Evolutionary conservation across 768 basidiomycete species (phyloP), one percentile per base, ranked within the genome.

Genomic region (Amanita inopinata): DNA sequence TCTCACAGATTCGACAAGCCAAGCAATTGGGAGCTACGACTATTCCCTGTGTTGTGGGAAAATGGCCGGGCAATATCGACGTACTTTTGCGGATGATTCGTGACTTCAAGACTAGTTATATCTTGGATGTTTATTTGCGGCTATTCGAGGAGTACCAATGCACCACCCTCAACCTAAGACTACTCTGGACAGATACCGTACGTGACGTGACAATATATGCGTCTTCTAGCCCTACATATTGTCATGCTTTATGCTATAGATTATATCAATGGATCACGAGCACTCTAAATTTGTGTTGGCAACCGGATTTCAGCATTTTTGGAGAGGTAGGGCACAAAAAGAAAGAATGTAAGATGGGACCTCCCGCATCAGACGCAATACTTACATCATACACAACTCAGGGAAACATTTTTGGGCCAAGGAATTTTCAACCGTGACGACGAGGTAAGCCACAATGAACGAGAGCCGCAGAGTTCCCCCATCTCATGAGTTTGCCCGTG

Each of bases 371-470:
- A 20, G n/a, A 6, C 30, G 27, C 5, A 17, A 33, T 10, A 25
- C 35, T 35, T 5, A 35, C 9, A 15, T 30, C 10, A 14, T 46
- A 15, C 44, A 44, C 8, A 18, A 14, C 22, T 14, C 20, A 73
- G 72, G 71, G 67, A 73, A 48, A 65, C 65, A 7, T 79, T 83
- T 54, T 64, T 86, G n/a, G 84, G 84, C 3, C 65, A 73, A 48
- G 82, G 83, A 2, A 84, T 87, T 28, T 87, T 87, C 58, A 84
- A 84, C 49, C 70, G 82, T 11, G 83, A 84, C 56, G 83, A 80
- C 51, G 74, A 78, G 59, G 78, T 76, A 54, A 60, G 65, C 48
- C 34, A 22, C 28, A 40, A 9, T 23, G 5, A 14, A 30, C 15
- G 35, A 40, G n/a, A n/a, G n/a, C 27, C 20, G n/a, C 11, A 15